Base-by-base conservation (phyloP, 257 asterid genomes). In the Marsdenia floribunda region DNA sequence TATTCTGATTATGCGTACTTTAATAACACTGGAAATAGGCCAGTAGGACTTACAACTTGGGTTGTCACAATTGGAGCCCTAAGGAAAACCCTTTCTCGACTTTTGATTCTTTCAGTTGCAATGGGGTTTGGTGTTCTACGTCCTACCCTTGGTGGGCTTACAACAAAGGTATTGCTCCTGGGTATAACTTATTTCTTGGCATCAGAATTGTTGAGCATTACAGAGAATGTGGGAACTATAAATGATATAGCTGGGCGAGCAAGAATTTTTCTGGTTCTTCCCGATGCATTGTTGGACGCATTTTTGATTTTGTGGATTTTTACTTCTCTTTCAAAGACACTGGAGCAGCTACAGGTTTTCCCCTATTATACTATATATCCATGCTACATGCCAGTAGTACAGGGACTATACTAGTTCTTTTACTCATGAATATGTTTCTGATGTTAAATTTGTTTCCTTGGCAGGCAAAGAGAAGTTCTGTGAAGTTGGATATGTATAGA, bases 121-220 rank as follows among this genome's bases (percentile, higher is more conserved):
- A 95, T 92, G 99, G 99, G 99, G 65, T 95, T 89, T 80, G 99
- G 99, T 58, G 98, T 95, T 63, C 96, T 92, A 64, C 90, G 98
- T 10, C 99, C 99, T 67, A 95, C 99, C 40, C 97, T 95, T 74
- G 99, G 98, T 76, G 99, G 98, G 63, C 88, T 95, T 53, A 92
- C 99, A 53, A 85, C 96, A 42, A 95, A 95, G 84, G 97, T 95
- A 83, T 84, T 95, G 78, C 91, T 90, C 38, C 78, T 92, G 83
- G 99, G 99, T 75, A 66, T 68, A 65, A 95, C 99, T 50, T 95
- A 87, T 69, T 88, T 95, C 73, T 37, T 95, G 83, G 98, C 99
- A 68, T 73, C 96, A 21, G 96, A 89, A 84, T 80, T 95, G 92
- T 87, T 95, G 33, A 91, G 88, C 80, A 79, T 92, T 81, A 88